Percentiles rank a stretch among this genome's conserved stretches.
phyloP scores from a whole-genome alignment of 2,329 filamentous ascomycete species.

The Xylaria sp. region DNA sequence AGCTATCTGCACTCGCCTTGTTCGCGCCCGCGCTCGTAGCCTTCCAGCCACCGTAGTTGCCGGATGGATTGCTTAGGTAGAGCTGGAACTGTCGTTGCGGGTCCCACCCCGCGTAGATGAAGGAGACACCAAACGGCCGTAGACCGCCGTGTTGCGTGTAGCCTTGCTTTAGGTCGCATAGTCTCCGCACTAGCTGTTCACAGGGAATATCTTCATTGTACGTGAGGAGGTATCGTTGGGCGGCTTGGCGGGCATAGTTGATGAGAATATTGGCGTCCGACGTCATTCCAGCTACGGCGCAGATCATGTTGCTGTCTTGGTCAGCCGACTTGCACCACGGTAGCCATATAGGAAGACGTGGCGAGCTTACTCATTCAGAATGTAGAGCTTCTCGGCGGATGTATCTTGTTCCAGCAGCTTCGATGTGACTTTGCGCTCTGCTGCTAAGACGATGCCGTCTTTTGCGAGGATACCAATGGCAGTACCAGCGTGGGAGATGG shows the following conservation, averaged over 20 bases:
- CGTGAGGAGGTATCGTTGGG: constrained; percentile 96
- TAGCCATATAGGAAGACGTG: too few species aligned
- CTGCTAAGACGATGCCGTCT: constrained; percentile 97
- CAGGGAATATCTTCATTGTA: constrained; percentile 99
- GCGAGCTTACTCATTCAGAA: constrained; percentile 83
- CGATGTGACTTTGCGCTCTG: constrained; percentile 98
- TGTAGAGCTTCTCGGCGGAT: constrained; percentile 99
- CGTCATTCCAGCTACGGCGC: constrained; percentile 98
- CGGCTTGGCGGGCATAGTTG: constrained; percentile 97
- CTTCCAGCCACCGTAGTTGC: constrained; percentile 99
- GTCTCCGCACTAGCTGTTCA: constrained; percentile 94
- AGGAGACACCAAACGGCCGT: constrained; percentile 96
- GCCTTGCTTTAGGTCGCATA: constrained; percentile 98
- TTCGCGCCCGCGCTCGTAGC: constrained; percentile 97
- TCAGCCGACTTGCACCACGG: constrained; percentile 12
- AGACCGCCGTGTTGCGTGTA: constrained; percentile 99
- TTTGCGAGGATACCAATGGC: constrained; percentile 96
- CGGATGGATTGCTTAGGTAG: constrained; percentile 98
- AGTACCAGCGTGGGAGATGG: constrained; percentile 97
- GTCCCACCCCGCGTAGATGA: constrained; percentile 99
- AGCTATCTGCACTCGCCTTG: constrained; percentile 95
- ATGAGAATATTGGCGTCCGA: constrained; percentile 99
- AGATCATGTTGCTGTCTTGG: constrained; percentile 94
- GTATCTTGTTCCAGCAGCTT: constrained; percentile 99
- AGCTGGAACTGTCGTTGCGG: constrained; percentile 96